A percentile compares a stretch with the other conserved stretches of the same genome.
Conservation (phyloP, 345 rosid genomes). For the Linum usitatissimum region DNA sequence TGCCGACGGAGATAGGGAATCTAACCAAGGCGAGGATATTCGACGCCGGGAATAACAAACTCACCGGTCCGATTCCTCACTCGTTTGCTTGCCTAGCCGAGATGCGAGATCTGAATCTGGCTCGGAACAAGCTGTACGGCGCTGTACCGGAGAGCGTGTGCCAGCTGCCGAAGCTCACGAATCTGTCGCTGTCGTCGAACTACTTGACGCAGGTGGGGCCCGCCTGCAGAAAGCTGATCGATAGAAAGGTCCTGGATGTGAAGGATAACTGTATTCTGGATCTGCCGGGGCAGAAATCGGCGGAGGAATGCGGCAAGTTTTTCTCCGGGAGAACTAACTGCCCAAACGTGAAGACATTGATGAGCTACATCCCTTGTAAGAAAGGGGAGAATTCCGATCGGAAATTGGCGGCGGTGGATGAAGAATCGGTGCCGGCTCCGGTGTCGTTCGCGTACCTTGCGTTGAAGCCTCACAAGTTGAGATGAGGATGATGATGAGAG, state of each 20-base stretch:
- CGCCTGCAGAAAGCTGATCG: constrained; percentile 30
- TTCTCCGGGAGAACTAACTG: neutral
- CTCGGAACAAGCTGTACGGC: constrained; percentile 32
- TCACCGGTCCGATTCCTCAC: constrained; percentile 43
- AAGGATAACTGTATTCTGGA: constrained; percentile 43
- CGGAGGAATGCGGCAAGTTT: neutral
- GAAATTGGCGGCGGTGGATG: neutral
- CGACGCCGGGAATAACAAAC: constrained; percentile 32
- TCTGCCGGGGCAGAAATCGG: constrained; percentile 35
- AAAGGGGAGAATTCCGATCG: neutral
- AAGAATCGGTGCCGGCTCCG: neutral
- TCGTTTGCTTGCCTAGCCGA: constrained; percentile 44
- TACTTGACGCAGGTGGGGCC: constrained; percentile 54
- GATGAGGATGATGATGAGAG: neutral
- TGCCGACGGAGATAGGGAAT: constrained; percentile 44
- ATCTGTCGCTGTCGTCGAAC: constrained; percentile 27
- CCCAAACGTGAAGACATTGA: neutral
- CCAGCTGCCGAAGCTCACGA: constrained; percentile 24
- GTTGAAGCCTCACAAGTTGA: neutral
- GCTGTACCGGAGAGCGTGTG: constrained; percentile 42
- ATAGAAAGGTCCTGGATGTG: constrained; percentile 26
- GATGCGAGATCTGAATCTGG: constrained; percentile 28
- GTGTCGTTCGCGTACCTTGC: neutral
- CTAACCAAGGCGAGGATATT: constrained; percentile 23
- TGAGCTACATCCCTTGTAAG: neutral